Base-by-base conservation (phyloP, 2,329 filamentous ascomycete species). In the Aciculosporium take region DNA sequence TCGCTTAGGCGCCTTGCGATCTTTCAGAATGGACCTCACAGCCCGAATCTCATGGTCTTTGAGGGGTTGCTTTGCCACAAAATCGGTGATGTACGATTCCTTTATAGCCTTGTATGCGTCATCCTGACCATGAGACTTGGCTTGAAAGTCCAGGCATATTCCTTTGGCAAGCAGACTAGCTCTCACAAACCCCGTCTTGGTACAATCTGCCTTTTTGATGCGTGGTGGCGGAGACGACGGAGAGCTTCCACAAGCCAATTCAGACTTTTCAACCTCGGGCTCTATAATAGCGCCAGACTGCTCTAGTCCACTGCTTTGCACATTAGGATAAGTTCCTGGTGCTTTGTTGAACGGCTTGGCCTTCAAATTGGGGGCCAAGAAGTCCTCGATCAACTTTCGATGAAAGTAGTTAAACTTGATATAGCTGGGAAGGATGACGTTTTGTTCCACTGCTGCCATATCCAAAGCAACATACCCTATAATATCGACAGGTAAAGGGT, bases 341-440 rank as follows among this genome's bases (percentile, higher is more conserved):
- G 56, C 37, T 6, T 43, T 17, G 25, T 50, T 34, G 18, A 43
- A 23, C 17, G 24, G 42, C 8, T 51, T 40, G 12, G 48, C 37
- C 32, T 49, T 46, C 36, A 47, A 49, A 9, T 50, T 46, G 8
- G 25, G 27, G 9, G 48, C 46, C 1, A 49, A 49, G 15, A 58
- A 53, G 8, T 45, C 47, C 27, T 50, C 37, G 13, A 48, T 41
- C 12, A 58, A 39, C 35, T 43, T 49, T 15, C 45, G 40, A n/a
- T 48, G 53, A 39, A 52, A 58, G 13, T 50, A 42, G 9, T 44
- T 34, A 8, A 51, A 54, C 10, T 46, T 40, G 21, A 59, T 46
- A 25, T 52, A 59, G 40, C 55, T 60, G 33, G 57, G 57, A 7
- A 51, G 40, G 4, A 56, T 51, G 3, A 57, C 38, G 24, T 49